Conservation (phyloP, 495 filamentous ascomycete species). For the Opeltia flavorubescens region DNA sequence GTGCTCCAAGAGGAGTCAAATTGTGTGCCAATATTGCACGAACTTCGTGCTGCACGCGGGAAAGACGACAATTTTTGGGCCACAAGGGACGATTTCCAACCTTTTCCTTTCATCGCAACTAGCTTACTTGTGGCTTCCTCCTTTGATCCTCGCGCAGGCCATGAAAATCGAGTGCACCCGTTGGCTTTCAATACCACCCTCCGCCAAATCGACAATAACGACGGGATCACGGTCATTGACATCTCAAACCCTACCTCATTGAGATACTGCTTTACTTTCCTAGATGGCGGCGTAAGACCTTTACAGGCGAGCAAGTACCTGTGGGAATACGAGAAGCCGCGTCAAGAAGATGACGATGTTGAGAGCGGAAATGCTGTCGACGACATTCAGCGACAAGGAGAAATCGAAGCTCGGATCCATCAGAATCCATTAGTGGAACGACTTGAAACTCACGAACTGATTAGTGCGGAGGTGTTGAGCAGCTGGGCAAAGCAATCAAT, state of each 20-base stretch:
- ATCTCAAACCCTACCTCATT: background rate
- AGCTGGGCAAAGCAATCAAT: background rate
- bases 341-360: background rate
- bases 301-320: background rate
- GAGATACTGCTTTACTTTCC: constrained; percentile 1
- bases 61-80: constrained; percentile 6
- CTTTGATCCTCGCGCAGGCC: constrained; percentile 2
- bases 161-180: background rate
- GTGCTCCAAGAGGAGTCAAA: constrained; percentile 1
- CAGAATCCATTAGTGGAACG: too few species aligned
- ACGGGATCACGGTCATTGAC: constrained; percentile 1
- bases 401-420: too few species aligned
- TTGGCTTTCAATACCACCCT: background rate
- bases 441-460: background rate
- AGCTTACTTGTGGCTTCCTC: constrained; percentile 6
- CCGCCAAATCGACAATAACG: background rate
- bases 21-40: constrained; percentile 5
- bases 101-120: constrained; percentile 13
- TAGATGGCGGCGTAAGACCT: background rate
- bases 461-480: background rate
- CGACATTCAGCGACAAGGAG: background rate
- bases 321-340: background rate
- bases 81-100: background rate
- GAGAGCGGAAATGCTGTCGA: background rate
- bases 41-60: constrained; percentile 3